Conservation (phyloP, 257 asterid species). For the Solanum pennellii region DNA sequence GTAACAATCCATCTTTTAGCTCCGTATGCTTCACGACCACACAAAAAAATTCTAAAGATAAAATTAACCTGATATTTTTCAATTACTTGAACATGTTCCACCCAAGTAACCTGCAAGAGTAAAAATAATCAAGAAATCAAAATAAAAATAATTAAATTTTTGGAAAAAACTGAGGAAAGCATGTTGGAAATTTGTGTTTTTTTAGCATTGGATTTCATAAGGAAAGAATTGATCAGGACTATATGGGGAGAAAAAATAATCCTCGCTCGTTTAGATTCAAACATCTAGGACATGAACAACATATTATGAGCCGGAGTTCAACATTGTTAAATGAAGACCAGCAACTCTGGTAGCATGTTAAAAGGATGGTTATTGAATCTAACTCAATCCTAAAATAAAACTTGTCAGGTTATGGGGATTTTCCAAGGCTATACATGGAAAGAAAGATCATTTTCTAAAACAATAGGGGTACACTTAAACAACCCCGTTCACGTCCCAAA, state of each 20-base stretch:
- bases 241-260: background rate
- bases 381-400: background rate
- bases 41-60: slow-evolving; percentile 42
- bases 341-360: background rate
- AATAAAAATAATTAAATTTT: background rate
- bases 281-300: background rate
- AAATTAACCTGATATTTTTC: slow-evolving; percentile 42
- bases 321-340: background rate
- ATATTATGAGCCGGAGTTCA: background rate
- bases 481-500: background rate
- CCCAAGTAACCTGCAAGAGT: slow-evolving; percentile 50
- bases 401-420: background rate
- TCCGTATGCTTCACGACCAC: slow-evolving; percentile 48
- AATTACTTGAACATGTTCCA: slow-evolving; percentile 70
- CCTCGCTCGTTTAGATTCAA: background rate
- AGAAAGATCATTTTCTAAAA: background rate
- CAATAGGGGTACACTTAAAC: background rate
- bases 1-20: slow-evolving; percentile 55
- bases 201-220: background rate
- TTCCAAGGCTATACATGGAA: background rate
- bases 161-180: background rate
- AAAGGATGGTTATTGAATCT: background rate
- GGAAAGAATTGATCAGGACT: background rate
- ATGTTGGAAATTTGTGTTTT: background rate
- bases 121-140: background rate